Percentiles rank a stretch among this genome's conserved stretches.
These are phyloP conservation scores for Phanerochaete sordida DNA, from an alignment of 768 basidiomycete genomes.

Conservation along the genomic window DNA sequence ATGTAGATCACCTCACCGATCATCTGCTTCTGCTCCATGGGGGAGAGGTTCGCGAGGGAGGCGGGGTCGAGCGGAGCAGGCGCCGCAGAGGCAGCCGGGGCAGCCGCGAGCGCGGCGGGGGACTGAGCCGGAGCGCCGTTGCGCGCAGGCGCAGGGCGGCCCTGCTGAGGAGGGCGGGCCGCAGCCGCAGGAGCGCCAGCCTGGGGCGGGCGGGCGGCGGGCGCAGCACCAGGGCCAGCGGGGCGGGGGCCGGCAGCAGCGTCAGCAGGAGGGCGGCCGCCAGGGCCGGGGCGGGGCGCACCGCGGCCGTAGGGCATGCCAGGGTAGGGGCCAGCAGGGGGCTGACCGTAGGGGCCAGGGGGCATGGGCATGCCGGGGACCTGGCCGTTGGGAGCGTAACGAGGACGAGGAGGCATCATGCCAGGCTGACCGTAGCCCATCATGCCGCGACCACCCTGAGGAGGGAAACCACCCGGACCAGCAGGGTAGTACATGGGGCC, in stretches of 20 bases:
- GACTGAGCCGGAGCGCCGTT: conserved; percentile 21
- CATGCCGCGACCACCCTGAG: conserved; percentile 73
- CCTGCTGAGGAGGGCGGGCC: neutral
- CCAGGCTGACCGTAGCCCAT: conserved; percentile 79
- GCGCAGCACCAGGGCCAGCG: conserved; percentile 47
- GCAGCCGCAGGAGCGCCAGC: conserved; percentile 38
- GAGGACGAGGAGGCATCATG: conserved; percentile 85
- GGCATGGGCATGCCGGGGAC: conserved; percentile 77
- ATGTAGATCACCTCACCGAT: conserved; percentile 95
- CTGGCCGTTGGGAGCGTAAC: conserved; percentile 71
- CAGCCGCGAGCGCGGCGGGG: conserved; percentile 30
- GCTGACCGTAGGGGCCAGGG: conserved; percentile 60
- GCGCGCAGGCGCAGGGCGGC: conserved; percentile 28
- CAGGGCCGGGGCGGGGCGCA: conserved; percentile 60
- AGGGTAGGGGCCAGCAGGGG: conserved; percentile 70
- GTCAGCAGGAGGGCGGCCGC: conserved; percentile 72
- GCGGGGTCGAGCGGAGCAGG: conserved; percentile 39
- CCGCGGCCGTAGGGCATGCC: conserved; percentile 65
- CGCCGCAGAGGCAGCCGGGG: conserved; percentile 28
- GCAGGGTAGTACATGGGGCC: conserved; percentile 86
- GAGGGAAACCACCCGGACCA: conserved; percentile 73
- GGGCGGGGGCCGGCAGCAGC: conserved; percentile 57
- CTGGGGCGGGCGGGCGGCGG: conserved; percentile 51
- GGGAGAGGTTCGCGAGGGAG: conserved; percentile 53
- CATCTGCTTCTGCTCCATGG: conserved; percentile 97